These are phyloP conservation scores for Amborella trichopoda DNA, from an alignment of 164 flowering plant species.

Conservation along the genomic window DNA sequence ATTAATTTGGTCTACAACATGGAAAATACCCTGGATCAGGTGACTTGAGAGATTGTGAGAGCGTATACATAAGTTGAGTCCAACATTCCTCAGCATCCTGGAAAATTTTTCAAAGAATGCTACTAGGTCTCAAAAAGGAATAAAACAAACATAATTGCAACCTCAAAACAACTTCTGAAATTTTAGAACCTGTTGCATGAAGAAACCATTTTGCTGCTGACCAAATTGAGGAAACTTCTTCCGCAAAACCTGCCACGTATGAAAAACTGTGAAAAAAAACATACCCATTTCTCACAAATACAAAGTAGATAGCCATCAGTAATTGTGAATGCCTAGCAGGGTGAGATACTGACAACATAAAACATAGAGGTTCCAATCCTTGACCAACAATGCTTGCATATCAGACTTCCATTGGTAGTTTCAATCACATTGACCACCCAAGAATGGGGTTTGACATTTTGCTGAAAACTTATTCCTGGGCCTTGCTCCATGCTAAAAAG, in stretches of 20 bases:
- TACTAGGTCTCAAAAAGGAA: not conserved
- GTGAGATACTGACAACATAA: no score
- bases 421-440: no score
- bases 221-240: slow-evolving; percentile 94
- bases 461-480: no score
- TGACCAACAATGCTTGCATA: no score
- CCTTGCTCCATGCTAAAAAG: no score
- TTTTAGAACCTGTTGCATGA: slow-evolving; percentile 93
- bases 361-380: no score
- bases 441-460: no score
- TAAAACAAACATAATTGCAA: not conserved
- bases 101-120: slow-evolving; percentile 6
- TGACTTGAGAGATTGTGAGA: slow-evolving; percentile 66
- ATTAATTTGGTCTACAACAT: not conserved
- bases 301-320: no score
- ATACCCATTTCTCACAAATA: no score
- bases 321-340: no score
- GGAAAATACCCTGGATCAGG: slow-evolving; percentile 40
- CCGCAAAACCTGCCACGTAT: slow-evolving; percentile 75
- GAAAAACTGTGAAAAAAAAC: no score
- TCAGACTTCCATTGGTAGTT: no score
- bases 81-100: slow-evolving; percentile 99
- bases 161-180: not conserved
- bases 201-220: slow-evolving; percentile 69
- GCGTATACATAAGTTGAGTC: slow-evolving; percentile 83